Evolutionary conservation across 225 moss, liverwort and hornwort species (phyloP), one percentile per base, ranked within the genome.

Genomic region (Asterella californica): DNA sequence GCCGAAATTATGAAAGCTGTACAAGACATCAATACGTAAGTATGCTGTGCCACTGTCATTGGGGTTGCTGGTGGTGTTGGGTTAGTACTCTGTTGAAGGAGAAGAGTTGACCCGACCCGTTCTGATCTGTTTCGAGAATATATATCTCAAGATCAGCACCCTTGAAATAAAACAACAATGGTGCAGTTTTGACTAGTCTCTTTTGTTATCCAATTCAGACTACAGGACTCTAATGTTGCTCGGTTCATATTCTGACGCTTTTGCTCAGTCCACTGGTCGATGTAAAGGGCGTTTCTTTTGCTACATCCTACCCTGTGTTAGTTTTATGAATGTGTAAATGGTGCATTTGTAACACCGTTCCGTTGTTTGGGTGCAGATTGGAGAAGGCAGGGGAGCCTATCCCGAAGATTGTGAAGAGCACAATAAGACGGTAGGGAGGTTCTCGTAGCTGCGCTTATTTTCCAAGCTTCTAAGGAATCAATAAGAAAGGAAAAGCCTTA

Each of bases 1-100:
- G 89, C 90, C 14, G 97, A 99, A 84, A 94, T 99, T 48, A 87
- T 95, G 93, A 95, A 87, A 81, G 88, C 89, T 29, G 90, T 94
- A 67, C 93, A 97, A 84, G 97, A 97, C 79, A 86, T 94, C 69
- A 88, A 90, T 84, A 94, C 91, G 97, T 97, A 90, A 90, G 78
- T 78, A 9, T 49, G 34, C 42, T 64, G 17, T 21, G 22, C 27
- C 29, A 15, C 25, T 48, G 0, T 15, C n/a, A 49, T 15, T 14
- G 14, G 30, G 48, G 22, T 50, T 24, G 15, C 0, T 46, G 64
- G 32, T 45, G 49, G 15, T 78, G 64, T 63, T n/a, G n/a, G n/a
- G n/a, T 32, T 52, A 5, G 42, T 18, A 63, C 22, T 19, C 18
- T 55, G 67, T 37, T 8, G 15, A 45, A 24, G 68, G 36, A 34